phyloP scores from a whole-genome alignment of 768 basidiomycete genomes.

The Leccinum barrowsii region DNA sequence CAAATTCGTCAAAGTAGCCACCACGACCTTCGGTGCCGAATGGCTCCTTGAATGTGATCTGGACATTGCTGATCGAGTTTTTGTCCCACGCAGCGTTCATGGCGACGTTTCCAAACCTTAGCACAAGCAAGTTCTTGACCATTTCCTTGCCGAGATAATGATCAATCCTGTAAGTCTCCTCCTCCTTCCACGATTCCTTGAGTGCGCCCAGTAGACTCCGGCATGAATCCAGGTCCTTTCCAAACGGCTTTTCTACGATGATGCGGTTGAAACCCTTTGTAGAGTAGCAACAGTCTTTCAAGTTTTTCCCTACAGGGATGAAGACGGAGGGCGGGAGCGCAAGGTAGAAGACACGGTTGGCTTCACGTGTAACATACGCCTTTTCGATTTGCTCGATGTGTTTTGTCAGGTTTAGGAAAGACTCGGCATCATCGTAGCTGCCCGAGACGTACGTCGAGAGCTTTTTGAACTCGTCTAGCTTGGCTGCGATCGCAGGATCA shows the following conservation, averaged over 20 bases:
- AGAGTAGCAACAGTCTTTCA: slow-evolving; percentile 80
- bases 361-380: slow-evolving; percentile 54
- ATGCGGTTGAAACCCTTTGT: slow-evolving; percentile 78
- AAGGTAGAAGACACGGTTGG: slow-evolving; percentile 92
- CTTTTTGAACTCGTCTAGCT: slow-evolving; percentile 82
- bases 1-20: slow-evolving; percentile 99
- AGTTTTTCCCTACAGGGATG: slow-evolving; percentile 77
- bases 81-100: slow-evolving; percentile 91
- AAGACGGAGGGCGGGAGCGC: slow-evolving; percentile 98
- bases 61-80: slow-evolving; percentile 93
- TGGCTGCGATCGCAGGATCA: slow-evolving; percentile 50
- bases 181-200: slow-evolving; percentile 88
- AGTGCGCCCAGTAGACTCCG: slow-evolving; percentile 72
- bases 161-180: slow-evolving; percentile 98
- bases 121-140: slow-evolving; percentile 97
- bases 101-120: slow-evolving; percentile 93
- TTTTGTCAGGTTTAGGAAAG: slow-evolving; percentile 74
- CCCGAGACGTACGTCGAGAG: slow-evolving; percentile 81
- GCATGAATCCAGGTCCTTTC: slow-evolving; percentile 87
- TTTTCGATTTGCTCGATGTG: slow-evolving; percentile 78
- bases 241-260: slow-evolving; percentile 98
- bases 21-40: slow-evolving; percentile 99
- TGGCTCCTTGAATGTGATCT: slow-evolving; percentile 99
- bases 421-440: slow-evolving; percentile 78
- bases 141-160: slow-evolving; percentile 99